Evolutionary conservation across 768 basidiomycete genomes (phyloP).

Genomic region (Suillus paluster): DNA sequence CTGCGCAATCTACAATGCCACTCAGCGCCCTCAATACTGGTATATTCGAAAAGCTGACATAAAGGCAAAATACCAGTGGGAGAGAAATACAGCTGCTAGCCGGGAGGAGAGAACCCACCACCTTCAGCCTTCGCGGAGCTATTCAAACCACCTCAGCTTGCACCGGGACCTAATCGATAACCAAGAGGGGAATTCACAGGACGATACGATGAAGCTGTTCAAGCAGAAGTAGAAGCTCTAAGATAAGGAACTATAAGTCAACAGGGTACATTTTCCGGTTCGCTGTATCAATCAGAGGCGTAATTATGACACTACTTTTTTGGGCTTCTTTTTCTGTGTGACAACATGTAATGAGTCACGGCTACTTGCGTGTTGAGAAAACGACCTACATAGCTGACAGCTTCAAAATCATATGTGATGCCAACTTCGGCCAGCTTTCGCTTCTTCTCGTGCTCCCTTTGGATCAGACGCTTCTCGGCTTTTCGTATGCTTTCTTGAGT

Average conservation of each 20-base stretch:
- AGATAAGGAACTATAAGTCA: background rate
- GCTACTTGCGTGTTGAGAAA: background rate
- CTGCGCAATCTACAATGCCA: background rate
- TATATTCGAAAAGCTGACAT: slow-evolving; percentile 1
- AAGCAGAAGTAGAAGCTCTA: slow-evolving; percentile 10
- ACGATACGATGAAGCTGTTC: background rate
- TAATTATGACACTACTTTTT: slow-evolving; percentile 21
- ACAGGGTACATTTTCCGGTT: no score
- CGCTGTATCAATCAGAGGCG: background rate
- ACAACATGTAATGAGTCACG: background rate
- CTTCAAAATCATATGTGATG: slow-evolving; percentile 85
- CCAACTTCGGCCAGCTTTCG: slow-evolving; percentile 79
- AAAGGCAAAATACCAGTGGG: no score
- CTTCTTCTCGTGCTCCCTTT: slow-evolving; percentile 65
- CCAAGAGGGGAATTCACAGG: slow-evolving; percentile 40
- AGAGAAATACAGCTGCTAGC: background rate
- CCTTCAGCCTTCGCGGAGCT: slow-evolving; percentile 18
- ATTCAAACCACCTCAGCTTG: slow-evolving; percentile 35
- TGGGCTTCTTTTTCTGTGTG: slow-evolving; percentile 41
- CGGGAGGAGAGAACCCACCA: background rate
- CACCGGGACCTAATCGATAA: slow-evolving; percentile 28
- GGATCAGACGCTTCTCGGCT: slow-evolving; percentile 67
- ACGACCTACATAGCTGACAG: slow-evolving; percentile 79
- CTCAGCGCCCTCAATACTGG: background rate
- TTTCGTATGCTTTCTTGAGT: slow-evolving; percentile 70